Conservation (phyloP, 208 protist genomes). For the Wallacemonas sp. region DNA sequence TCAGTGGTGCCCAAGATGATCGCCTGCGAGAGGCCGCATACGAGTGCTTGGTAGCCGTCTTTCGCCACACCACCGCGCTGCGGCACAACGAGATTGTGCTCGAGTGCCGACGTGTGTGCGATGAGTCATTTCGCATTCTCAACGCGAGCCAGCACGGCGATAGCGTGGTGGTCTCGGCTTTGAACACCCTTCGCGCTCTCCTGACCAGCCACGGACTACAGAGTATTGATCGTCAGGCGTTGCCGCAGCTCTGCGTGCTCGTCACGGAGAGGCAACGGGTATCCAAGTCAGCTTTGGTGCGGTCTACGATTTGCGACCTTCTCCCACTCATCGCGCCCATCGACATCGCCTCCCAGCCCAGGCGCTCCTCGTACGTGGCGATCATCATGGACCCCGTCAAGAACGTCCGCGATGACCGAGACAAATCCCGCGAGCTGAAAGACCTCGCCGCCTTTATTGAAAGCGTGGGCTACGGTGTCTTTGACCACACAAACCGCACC, state of each 20-base stretch:
- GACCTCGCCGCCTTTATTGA: constrained; percentile 85
- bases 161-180: constrained; percentile 66
- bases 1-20: constrained; percentile 62
- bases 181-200: constrained; percentile 77
- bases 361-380: constrained; percentile 76
- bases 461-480: constrained; percentile 75
- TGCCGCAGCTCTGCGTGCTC: constrained; percentile 80
- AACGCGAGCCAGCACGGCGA: constrained; percentile 86
- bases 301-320: constrained; percentile 78
- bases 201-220: constrained; percentile 69
- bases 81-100: constrained; percentile 79
- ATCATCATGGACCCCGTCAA: constrained; percentile 93
- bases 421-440: constrained; percentile 75
- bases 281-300: constrained; percentile 77
- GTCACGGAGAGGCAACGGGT: constrained; percentile 86
- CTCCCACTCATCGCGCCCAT: constrained; percentile 86
- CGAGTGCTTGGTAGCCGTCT: constrained; percentile 84
- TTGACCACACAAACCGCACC: constrained; percentile 80
- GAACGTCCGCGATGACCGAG: constrained; percentile 85
- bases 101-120: constrained; percentile 79
- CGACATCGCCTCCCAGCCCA: constrained; percentile 61
- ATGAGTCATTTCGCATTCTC: constrained; percentile 74
- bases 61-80: constrained; percentile 65
- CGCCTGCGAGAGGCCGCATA: constrained; percentile 70
- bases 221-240: constrained; percentile 73